phyloP scores from a whole-genome alignment of 2,329 filamentous ascomycete genomes.

The Volutella citrinella region DNA sequence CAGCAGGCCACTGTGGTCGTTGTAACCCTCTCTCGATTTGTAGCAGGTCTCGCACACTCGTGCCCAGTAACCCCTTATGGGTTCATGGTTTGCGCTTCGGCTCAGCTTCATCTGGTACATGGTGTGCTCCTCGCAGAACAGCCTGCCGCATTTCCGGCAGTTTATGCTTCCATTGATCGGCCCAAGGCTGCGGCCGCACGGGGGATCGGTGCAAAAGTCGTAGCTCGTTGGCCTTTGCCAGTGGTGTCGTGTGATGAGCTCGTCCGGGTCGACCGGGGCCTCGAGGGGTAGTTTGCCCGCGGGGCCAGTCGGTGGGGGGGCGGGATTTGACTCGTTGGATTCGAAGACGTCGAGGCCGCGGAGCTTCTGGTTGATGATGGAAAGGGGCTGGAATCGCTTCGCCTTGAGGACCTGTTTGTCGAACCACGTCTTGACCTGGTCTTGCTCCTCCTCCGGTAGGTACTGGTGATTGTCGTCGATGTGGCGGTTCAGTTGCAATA shows the following conservation, averaged over 20 bases:
- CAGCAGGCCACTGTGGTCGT: slow-evolving; percentile 73
- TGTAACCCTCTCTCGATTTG: slow-evolving; percentile 93
- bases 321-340: slow-evolving; percentile 68
- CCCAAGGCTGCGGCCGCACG: slow-evolving; percentile 77
- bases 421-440: slow-evolving; percentile 97
- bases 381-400: slow-evolving; percentile 88
- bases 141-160: slow-evolving; percentile 84
- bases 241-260: slow-evolving; percentile 81
- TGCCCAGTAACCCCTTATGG: slow-evolving; percentile 87
- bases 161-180: slow-evolving; percentile 82
- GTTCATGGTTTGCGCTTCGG: slow-evolving; percentile 83
- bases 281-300: slow-evolving; percentile 42
- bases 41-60: slow-evolving; percentile 98
- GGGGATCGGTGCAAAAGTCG: slow-evolving; percentile 83
- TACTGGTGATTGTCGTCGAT: slow-evolving; percentile 90
- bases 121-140: slow-evolving; percentile 97
- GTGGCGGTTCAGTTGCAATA: slow-evolving; percentile 83
- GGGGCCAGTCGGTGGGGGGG: slow-evolving; percentile 30
- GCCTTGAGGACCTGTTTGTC: slow-evolving; percentile 91
- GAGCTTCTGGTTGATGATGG: slow-evolving; percentile 88
- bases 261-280: slow-evolving; percentile 70
- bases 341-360: slow-evolving; percentile 93
- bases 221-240: slow-evolving; percentile 78
- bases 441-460: slow-evolving; percentile 81
- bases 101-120: slow-evolving; percentile 99